Base-by-base conservation (phyloP, 352 stramenopile genomes). In the Thalassiosira sp. region DNA sequence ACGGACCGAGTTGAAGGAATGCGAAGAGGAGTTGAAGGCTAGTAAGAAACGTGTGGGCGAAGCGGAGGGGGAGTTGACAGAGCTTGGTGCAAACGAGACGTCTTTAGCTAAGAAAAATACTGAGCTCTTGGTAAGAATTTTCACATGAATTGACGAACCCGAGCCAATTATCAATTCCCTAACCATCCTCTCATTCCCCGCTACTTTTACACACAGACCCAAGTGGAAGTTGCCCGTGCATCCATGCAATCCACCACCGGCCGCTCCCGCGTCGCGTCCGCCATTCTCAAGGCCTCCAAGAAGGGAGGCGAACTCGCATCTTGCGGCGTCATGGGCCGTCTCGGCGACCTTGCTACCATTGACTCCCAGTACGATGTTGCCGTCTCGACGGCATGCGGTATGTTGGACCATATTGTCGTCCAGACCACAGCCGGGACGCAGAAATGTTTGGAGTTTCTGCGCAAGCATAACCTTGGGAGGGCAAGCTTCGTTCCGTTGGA, bases 401-500 rank as follows among this genome's bases (percentile, higher is more conserved):
- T 94, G 59, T 85, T 99, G 1, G 96, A 99, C 76, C 90, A 98
- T 65, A 91, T 99, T 63, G 97, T 99, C 1, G 97, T 99, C 0
- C 94, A 98, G 35, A 98, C 95, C 0, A 98, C 95, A 0, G 95
- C 92, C 6, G 97, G 95, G 0, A 97, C 95, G 0, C 95, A 98
- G 72, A 89, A 91, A 16, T 98, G 96, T 79, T 91, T 99, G 6
- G 91, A 97, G 42, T 99, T 96, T 76, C 82, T 99, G 2, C 89
- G 97, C 13, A 89, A 91, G 69, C 85, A 98, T 74, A 97, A 97
- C 62, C 87, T 99, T 11, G 97, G 97, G 5, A 94, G 97, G 7
- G 97, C 95, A 3, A 98, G 94, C 13, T 99, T 99, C 71, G 89
- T 99, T 56, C 97, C 99, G 63, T 86, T 99, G n/a, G 96, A 99